Base-by-base conservation (phyloP, 1,284 basidiomycete genomes). In the Rhodotorula glutinis region DNA sequence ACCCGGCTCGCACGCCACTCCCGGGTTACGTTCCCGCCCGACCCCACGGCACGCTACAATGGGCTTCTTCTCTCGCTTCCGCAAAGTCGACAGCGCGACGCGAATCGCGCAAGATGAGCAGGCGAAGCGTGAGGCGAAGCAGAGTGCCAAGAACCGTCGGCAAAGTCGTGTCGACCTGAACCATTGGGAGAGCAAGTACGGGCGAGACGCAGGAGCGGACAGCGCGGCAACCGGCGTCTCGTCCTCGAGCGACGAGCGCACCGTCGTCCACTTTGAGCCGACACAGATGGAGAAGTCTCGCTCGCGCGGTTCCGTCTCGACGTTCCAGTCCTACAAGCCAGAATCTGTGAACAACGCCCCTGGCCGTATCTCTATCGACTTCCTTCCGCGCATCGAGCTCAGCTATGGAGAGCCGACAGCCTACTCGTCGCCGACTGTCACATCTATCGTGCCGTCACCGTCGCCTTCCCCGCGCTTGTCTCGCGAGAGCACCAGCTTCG, bases 141-240 rank as follows among this genome's bases (percentile, higher is more conserved):
- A 49, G 7, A 54, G 61, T 3, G 40, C 57, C 3, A 53, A 62
- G 0, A 53, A 30, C 17, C 43, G 46, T 8, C 54, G 82, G 30
- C 83, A 82, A 56, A 81, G 91, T 54, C 82, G 85, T 49, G 82
- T 83, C 55, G 92, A 96, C 77, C 86, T 88, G 62, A 85, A 85
- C 49, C 85, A 88, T 66, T 97, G 93, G 94, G 92, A 96, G 77
- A 86, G 84, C 73, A 87, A 90, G 62, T 90, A 95, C 72, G 86
- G 89, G 29, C 27, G 41, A 17, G 49, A 25, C 23, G 13, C 49
- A 13, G n/a, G 10, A 16, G 33, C 30, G 44, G 53, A 38, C 27
- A 53, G 25, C 23, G 43, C 23, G 23, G 33, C 21, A 19, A 14
- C n/a, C 33, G 56, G 25, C 23, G 44, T 21, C 43, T 30, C 40